phyloP scores from a whole-genome alignment of 495 filamentous ascomycete genomes.

The Recurvomyces mirabilis region DNA sequence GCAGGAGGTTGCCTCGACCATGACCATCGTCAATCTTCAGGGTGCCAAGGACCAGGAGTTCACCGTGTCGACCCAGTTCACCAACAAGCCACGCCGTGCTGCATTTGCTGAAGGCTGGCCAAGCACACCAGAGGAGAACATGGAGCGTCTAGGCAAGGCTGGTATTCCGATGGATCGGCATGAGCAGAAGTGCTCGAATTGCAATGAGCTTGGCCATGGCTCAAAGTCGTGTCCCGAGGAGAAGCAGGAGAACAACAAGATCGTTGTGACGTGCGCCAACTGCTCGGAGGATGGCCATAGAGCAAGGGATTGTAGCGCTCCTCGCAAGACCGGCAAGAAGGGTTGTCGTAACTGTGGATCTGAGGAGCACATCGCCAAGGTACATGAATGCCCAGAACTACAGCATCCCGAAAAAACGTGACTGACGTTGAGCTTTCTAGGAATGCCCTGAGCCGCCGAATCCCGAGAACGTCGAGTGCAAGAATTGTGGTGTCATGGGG shows the following conservation, averaged over 20 bases:
- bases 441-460: slow-evolving; percentile 64
- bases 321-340: slow-evolving; percentile 32
- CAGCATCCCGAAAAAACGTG: background rate
- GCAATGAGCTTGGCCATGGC: slow-evolving; percentile 65
- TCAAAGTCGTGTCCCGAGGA: slow-evolving; percentile 54
- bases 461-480: slow-evolving; percentile 66
- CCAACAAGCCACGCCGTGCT: slow-evolving; percentile 50
- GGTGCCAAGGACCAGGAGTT: slow-evolving; percentile 69
- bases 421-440: slow-evolving; percentile 45
- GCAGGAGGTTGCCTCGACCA: slow-evolving; percentile 43
- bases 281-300: slow-evolving; percentile 61
- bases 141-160: slow-evolving; percentile 59
- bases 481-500: slow-evolving; percentile 62
- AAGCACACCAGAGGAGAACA: slow-evolving; percentile 51
- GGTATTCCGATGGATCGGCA: slow-evolving; percentile 57
- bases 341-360: slow-evolving; percentile 77
- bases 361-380: slow-evolving; percentile 43
- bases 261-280: slow-evolving; percentile 59
- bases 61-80: slow-evolving; percentile 56
- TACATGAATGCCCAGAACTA: background rate
- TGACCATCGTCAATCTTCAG: slow-evolving; percentile 73
- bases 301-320: slow-evolving; percentile 52
- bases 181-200: slow-evolving; percentile 59
- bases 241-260: slow-evolving; percentile 37
- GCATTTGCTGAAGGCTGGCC: slow-evolving; percentile 56